A percentile compares a stretch with the other conserved stretches of the same genome.
phyloP scores from a whole-genome alignment of 2,329 filamentous ascomycete species.

The Trichoderma sp. region DNA sequence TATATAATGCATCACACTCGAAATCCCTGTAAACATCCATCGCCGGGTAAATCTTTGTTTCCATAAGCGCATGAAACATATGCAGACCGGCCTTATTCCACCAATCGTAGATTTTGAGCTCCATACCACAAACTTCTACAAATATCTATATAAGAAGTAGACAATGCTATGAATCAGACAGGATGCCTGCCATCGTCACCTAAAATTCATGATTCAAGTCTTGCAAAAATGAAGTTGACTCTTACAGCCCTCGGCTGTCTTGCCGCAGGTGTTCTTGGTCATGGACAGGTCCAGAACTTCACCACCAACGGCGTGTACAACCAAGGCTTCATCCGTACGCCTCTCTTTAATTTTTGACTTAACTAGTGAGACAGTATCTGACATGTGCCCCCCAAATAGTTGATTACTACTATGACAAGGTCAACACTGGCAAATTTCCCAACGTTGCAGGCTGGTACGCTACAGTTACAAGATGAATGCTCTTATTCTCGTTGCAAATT shows the following conservation, averaged over 20 bases:
- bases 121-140: not conserved
- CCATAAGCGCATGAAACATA: not conserved
- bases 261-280: constrained; percentile 6
- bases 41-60: constrained; percentile 13
- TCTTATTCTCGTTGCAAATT: not conserved
- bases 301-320: constrained; percentile 18
- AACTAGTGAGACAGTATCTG: not conserved
- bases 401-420: constrained; percentile 24
- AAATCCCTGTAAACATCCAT: constrained; percentile 3
- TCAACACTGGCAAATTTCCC: constrained; percentile 21
- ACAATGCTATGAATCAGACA: not conserved
- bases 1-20: not conserved
- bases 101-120: not conserved
- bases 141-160: not conserved
- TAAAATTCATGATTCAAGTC: not conserved
- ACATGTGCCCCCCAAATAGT: not conserved
- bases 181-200: not conserved
- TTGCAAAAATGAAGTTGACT: not conserved
- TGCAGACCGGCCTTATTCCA: not conserved
- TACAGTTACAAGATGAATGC: not conserved
- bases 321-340: constrained; percentile 19
- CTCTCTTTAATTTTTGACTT: not conserved
- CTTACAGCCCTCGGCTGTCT: constrained; percentile 12
- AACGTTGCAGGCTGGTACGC: constrained; percentile 21
- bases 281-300: constrained; percentile 22